These are phyloP conservation scores for Entelexis sorbosivorans DNA, from an alignment of 1,139 yeast species.

Conservation along the genomic window DNA sequence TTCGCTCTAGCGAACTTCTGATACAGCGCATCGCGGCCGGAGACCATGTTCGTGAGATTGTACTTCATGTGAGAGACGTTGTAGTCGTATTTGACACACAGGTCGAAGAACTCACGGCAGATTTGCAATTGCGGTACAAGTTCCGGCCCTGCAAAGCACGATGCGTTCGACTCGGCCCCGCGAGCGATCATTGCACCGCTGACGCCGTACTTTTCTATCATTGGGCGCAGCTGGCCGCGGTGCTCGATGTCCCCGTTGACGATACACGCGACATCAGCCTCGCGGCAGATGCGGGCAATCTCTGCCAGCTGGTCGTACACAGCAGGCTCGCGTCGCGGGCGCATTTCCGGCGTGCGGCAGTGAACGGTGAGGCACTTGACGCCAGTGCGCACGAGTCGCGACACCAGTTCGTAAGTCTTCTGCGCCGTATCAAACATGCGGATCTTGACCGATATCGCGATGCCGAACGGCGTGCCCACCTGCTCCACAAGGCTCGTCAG, in stretches of 20 bases:
- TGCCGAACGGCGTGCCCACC: slow-evolving; percentile 65
- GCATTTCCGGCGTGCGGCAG: slow-evolving; percentile 80
- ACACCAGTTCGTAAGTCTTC: slow-evolving; percentile 53
- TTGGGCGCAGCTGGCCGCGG: slow-evolving; percentile 42
- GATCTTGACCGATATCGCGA: slow-evolving; percentile 85
- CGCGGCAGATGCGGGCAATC: slow-evolving; percentile 51
- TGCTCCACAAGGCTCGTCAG: slow-evolving; percentile 55
- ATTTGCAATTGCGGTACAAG: slow-evolving; percentile 43
- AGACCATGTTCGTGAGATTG: slow-evolving; percentile 63
- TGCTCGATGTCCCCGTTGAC: slow-evolving; percentile 68
- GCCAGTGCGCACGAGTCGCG: slow-evolving; percentile 64
- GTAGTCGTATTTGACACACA: slow-evolving; percentile 49
- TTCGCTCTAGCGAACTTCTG: slow-evolving; percentile 49
- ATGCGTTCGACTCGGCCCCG: slow-evolving; percentile 75
- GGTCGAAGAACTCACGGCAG: slow-evolving; percentile 45
- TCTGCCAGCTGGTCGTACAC: slow-evolving; percentile 49
- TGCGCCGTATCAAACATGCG: slow-evolving; percentile 54
- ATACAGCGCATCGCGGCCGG: slow-evolving; percentile 61
- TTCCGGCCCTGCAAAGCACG: slow-evolving; percentile 42
- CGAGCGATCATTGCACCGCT: slow-evolving; percentile 92
- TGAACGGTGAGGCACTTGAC: slow-evolving; percentile 77
- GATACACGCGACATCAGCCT: slow-evolving; percentile 56
- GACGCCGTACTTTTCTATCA: slow-evolving; percentile 44
- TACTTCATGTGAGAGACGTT: slow-evolving; percentile 66
- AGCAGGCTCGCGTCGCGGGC: slow-evolving; percentile 68